These are phyloP conservation scores for Macaranga tanarius DNA, from an alignment of 441 rosid species.

Conservation along the genomic window DNA sequence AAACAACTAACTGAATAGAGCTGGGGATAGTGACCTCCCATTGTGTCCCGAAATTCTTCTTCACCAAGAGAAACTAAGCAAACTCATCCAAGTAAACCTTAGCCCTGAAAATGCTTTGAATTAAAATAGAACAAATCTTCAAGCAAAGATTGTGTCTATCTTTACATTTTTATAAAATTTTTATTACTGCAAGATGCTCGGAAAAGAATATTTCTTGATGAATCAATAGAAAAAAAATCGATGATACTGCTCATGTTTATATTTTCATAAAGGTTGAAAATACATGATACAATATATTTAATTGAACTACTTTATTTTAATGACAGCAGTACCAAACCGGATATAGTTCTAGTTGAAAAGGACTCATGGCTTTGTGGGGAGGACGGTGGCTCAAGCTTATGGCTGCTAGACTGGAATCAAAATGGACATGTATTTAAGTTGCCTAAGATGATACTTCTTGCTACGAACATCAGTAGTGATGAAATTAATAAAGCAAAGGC, in stretches of 20 bases:
- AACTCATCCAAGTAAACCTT: not conserved
- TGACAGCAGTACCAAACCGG: slow-evolving; percentile 51
- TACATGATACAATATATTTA: not conserved
- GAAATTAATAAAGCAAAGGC: slow-evolving; percentile 72
- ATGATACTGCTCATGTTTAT: not conserved
- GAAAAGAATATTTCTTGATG: not conserved
- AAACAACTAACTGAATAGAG: not conserved
- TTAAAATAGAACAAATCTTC: not conserved
- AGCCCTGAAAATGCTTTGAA: not conserved
- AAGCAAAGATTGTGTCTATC: too few relatives aligned
- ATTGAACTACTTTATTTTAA: slow-evolving; percentile 9
- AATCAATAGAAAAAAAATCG: not conserved
- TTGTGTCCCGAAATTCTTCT: not conserved
- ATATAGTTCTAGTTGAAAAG: slow-evolving; percentile 82
- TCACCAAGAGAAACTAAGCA: not conserved
- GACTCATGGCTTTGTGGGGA: slow-evolving; percentile 73
- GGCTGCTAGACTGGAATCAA: slow-evolving; percentile 41
- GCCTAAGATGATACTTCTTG: slow-evolving; percentile 73
- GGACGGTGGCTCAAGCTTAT: slow-evolving; percentile 38
- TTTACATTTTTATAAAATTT: too few relatives aligned
- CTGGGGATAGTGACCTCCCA: not conserved
- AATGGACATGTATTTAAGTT: slow-evolving; percentile 46
- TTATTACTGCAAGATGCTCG: too few relatives aligned
- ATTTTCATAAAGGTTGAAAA: not conserved
- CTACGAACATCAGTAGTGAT: slow-evolving; percentile 60